Evolutionary conservation across 2,329 filamentous ascomycete species (phyloP), one percentile per base, ranked within the genome.

Genomic region (Purpureocillium takamizusanense): DNA sequence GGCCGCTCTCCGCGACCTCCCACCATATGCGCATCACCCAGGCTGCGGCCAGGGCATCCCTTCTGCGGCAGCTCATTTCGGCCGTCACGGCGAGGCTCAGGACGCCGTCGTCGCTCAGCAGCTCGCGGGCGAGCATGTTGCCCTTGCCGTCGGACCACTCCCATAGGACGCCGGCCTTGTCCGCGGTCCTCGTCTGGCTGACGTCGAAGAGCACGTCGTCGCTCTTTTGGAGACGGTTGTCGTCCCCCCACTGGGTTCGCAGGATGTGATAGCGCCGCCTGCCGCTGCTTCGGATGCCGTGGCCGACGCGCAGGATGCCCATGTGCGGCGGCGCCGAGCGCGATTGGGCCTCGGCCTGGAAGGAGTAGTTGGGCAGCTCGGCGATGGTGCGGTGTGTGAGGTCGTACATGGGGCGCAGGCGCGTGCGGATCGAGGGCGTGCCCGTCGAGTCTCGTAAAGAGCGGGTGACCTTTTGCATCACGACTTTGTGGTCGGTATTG

Each of bases 11-110:
- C 31, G 56, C 50, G 25, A 56, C 29, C n/a, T 54, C 51, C 35
- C 51, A 51, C 60, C 60, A 63, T 17, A 59, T 37, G 35, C 57
- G 51, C 35, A 59, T 33, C 36, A 61, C 50, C 61, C 60, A 62
- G 8, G 58, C 55, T 4, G 52, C 48, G 8, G 58, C 58, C 15
- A 63, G 51, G 4, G 55, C 59, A 37, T 63, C 60, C 4, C 59
- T 47, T 41, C 45, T 36, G 8, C 45, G 45, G 5, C 38, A 38
- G 14, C 44, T 44, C 52, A 62, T 52, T 45, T 56, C 51, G 11
- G 51, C 52, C 4, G 51, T 52, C 10, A 63, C 44, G 7, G 57
- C 50, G 27, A 62, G 39, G 13, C 53, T 54, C 31, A 25, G n/a
- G 46, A 54, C 49, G 15, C 46, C 47, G 30, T 52, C 41, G 15